Evolutionary conservation across 345 rosid genomes (phyloP).

Genomic region (Raphanus raphanistrum): DNA sequence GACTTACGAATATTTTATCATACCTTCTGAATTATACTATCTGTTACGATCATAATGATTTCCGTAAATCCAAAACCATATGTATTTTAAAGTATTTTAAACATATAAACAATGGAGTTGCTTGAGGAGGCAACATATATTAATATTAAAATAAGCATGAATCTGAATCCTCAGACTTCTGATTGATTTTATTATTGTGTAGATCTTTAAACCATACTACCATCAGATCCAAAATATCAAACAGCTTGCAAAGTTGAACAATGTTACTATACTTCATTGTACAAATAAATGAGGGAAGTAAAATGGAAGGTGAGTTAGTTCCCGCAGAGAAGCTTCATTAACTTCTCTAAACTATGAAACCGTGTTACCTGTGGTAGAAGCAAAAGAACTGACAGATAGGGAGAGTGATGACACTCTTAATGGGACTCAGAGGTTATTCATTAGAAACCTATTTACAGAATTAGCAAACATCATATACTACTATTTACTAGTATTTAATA

Average conservation of each 20-base stretch:
- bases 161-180: slow-evolving; percentile 17
- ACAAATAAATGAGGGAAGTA: slow-evolving; percentile 17
- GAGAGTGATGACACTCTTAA: slow-evolving; percentile 32
- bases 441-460: slow-evolving; percentile 32
- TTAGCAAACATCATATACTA: slow-evolving; percentile 1
- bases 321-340: slow-evolving; percentile 30
- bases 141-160: slow-evolving; percentile 6
- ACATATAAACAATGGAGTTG: slow-evolving; percentile 17
- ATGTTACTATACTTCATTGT: not conserved
- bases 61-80: slow-evolving; percentile 24
- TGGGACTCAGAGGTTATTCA: slow-evolving; percentile 32
- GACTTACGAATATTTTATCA: slow-evolving; percentile 13
- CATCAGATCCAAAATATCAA: slow-evolving; percentile 26
- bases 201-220: slow-evolving; percentile 21
- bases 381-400: slow-evolving; percentile 32
- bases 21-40: slow-evolving; percentile 20
- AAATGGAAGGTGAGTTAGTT: not conserved
- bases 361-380: slow-evolving; percentile 29
- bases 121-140: slow-evolving; percentile 17
- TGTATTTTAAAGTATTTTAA: not conserved
- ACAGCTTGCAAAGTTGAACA: slow-evolving; percentile 27
- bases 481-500: slow-evolving; percentile 5
- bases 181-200: slow-evolving; percentile 7
- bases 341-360: slow-evolving; percentile 26
- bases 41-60: slow-evolving; percentile 20